phyloP scores from a whole-genome alignment of 2,329 filamentous ascomycete species.

The Botrytis fabae region DNA sequence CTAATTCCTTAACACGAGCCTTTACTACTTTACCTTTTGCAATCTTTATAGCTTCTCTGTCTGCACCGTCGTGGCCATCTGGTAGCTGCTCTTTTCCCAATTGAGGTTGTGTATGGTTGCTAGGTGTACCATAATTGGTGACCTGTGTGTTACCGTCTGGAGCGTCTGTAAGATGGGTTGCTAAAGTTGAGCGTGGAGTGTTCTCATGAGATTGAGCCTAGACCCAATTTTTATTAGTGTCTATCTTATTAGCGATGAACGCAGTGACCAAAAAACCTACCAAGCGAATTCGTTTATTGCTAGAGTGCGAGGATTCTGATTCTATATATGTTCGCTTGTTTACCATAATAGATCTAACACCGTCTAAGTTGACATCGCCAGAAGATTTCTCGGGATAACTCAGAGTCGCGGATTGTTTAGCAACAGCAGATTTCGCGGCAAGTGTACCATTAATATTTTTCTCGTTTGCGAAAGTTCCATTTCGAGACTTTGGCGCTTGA shows the following conservation, averaged over 20 bases:
- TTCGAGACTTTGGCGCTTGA: not conserved
- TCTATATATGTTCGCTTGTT: not conserved
- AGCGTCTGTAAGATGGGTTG: not conserved
- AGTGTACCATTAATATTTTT: too few species aligned
- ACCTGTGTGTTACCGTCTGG: not conserved
- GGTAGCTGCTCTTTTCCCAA: too few species aligned
- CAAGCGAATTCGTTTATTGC: not conserved
- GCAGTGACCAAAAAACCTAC: not conserved
- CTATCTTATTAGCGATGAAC: not conserved
- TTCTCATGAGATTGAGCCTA: not conserved
- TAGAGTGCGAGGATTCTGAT: not conserved
- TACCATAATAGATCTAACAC: accelerated
- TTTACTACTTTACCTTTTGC: too few species aligned
- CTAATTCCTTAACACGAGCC: not conserved
- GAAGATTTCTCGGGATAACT: not conserved
- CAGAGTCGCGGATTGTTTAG: not conserved
- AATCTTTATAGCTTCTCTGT: not conserved
- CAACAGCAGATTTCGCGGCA: not conserved
- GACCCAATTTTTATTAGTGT: not conserved
- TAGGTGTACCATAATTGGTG: too few species aligned
- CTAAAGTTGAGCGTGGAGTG: not conserved
- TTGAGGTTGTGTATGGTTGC: not conserved
- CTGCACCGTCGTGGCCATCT: not conserved
- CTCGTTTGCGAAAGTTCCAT: not conserved
- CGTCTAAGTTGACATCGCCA: not conserved